Evolutionary conservation across 2,329 filamentous ascomycete genomes (phyloP).

Genomic region (Colletotrichum trifolii): DNA sequence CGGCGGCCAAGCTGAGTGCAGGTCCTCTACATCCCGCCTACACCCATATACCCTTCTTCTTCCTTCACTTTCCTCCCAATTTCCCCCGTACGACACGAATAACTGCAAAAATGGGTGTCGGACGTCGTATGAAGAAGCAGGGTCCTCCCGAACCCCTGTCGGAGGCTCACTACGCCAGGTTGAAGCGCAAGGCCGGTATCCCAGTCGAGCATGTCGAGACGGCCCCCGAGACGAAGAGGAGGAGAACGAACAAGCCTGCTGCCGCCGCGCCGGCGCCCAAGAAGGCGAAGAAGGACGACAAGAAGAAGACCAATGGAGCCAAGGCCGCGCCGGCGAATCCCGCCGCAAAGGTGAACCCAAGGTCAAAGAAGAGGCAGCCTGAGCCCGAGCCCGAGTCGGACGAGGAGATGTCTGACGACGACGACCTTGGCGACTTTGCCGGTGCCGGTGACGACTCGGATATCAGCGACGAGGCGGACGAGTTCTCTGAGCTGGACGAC

Average conservation of each 20-base stretch:
- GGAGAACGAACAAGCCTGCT: slow-evolving; percentile 49
- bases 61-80: slow-evolving; percentile 34
- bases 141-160: slow-evolving; percentile 85
- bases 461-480: slow-evolving; percentile 58
- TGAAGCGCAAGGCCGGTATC: slow-evolving; percentile 86
- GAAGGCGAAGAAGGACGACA: slow-evolving; percentile 46
- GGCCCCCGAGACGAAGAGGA: slow-evolving; percentile 73
- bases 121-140: slow-evolving; percentile 96
- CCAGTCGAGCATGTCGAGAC: slow-evolving; percentile 67
- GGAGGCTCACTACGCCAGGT: slow-evolving; percentile 79
- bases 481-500: slow-evolving; percentile 55
- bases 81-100: slow-evolving; percentile 18
- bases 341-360: slow-evolving; percentile 38
- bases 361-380: slow-evolving; percentile 45
- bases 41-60: slow-evolving; percentile 24
- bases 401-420: slow-evolving; percentile 38
- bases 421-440: slow-evolving; percentile 48
- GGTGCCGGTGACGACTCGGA: slow-evolving; percentile 47
- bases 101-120: slow-evolving; percentile 78
- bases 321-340: slow-evolving; percentile 41
- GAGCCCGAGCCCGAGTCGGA: slow-evolving; percentile 28
- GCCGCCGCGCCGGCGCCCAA: slow-evolving; percentile 43
- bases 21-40: slow-evolving; percentile 7
- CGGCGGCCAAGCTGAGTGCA: slow-evolving; percentile 4
- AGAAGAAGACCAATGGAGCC: slow-evolving; percentile 47